Conservation (phyloP, 108 stramenopile species). For the Stephanodiscus minutulus region DNA sequence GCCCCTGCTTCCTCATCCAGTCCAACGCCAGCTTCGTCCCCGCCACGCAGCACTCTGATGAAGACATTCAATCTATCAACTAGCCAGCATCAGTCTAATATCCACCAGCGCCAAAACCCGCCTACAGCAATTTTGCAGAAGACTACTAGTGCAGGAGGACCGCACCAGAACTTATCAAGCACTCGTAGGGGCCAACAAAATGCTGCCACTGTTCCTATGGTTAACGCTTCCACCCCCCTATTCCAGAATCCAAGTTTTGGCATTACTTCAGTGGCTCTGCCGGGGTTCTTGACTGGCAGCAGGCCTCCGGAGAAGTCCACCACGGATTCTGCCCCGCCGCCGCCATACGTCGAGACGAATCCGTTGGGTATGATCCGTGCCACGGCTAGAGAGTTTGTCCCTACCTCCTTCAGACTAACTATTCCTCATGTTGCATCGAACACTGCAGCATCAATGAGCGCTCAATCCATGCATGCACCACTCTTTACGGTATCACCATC, state of each 20-base stretch:
- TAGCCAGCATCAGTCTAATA: neutral
- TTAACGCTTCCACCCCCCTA: slow-evolving; percentile 3
- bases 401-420: slow-evolving; percentile 43
- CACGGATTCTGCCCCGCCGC: slow-evolving; percentile 1
- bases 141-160: neutral
- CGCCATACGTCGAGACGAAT: slow-evolving; percentile 26
- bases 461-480: slow-evolving; percentile 36
- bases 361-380: slow-evolving; percentile 73
- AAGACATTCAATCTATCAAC: slow-evolving; percentile 4
- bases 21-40: slow-evolving; percentile 5
- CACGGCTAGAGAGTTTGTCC: slow-evolving; percentile 77
- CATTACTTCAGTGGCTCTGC: slow-evolving; percentile 45
- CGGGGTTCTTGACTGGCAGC: slow-evolving; percentile 42
- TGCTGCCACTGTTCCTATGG: slow-evolving; percentile 12
- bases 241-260: neutral
- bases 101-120: slow-evolving; percentile 4
- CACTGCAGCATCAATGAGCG: slow-evolving; percentile 34
- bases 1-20: slow-evolving; percentile 8
- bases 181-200: slow-evolving; percentile 7
- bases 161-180: neutral
- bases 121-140: slow-evolving; percentile 28
- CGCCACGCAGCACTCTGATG: slow-evolving; percentile 4
- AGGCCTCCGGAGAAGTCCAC: slow-evolving; percentile 8
- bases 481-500: slow-evolving; percentile 19
- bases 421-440: slow-evolving; percentile 6